Conservation (phyloP, 2,329 filamentous ascomycete genomes). For the Elsinoe ampelina region DNA sequence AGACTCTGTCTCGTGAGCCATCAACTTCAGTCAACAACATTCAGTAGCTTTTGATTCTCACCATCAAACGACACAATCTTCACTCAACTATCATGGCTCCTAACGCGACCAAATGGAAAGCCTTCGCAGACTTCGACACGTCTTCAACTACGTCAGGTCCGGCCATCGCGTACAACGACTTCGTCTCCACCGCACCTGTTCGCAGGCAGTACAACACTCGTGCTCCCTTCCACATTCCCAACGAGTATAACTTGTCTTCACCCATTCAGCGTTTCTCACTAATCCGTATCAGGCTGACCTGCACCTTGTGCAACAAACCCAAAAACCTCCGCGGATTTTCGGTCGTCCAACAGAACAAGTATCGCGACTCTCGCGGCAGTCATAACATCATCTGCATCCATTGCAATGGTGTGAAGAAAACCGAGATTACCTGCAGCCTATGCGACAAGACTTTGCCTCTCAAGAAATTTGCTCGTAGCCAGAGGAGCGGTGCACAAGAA, state of each 20-base stretch:
- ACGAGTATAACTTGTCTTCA: not conserved
- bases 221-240: not conserved
- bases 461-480: conserved; percentile 13
- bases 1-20: no score
- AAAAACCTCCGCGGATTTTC: conserved; percentile 9
- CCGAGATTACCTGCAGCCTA: not conserved
- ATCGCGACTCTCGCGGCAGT: not conserved
- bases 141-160: not conserved
- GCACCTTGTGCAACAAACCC: not conserved
- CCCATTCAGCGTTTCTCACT: not conserved
- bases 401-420: conserved; percentile 12
- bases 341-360: not conserved
- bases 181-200: not conserved
- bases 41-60: not conserved
- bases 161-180: not conserved
- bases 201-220: not conserved
- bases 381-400: conserved; percentile 10
- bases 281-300: not conserved
- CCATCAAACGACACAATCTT: not conserved
- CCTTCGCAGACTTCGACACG: not conserved
- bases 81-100: not conserved
- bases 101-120: not conserved
- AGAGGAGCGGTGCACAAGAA: conserved; percentile 6
- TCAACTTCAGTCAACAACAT: not conserved
- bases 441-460: conserved; percentile 12